Evolutionary conservation across 176 grass and related monocot species (phyloP).

Genomic region (Ampelocalamus luodianensis): DNA sequence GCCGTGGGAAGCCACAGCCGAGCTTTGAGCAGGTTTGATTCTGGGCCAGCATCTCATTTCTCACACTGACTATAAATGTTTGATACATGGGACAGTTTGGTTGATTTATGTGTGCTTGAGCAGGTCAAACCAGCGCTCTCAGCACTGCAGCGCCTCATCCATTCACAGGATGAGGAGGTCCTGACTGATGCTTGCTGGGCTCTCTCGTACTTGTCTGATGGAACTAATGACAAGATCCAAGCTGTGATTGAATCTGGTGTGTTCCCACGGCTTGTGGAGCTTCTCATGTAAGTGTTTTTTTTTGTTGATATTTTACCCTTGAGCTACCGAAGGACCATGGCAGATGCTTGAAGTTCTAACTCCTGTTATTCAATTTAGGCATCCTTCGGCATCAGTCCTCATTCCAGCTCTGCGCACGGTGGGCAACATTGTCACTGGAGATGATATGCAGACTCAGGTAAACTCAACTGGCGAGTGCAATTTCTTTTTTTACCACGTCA

Average conservation of each 20-base stretch:
- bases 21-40: constrained; percentile 81
- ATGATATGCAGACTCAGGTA: constrained; percentile 97
- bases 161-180: constrained; percentile 91
- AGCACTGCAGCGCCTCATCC: constrained; percentile 83
- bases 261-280: constrained; percentile 86
- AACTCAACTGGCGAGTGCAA: not conserved
- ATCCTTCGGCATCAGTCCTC: constrained; percentile 84
- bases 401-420: constrained; percentile 95
- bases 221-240: constrained; percentile 98
- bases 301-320: not conserved
- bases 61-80: not conserved
- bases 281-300: constrained; percentile 67
- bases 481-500: not conserved
- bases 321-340: not conserved
- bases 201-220: constrained; percentile 89
- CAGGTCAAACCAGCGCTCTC: constrained; percentile 88
- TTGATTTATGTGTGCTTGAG: constrained; percentile 20
- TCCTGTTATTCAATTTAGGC: constrained; percentile 53
- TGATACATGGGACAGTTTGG: constrained; percentile 10
- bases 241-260: constrained; percentile 88
- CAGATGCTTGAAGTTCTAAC: constrained; percentile 13
- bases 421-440: constrained; percentile 95
- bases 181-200: constrained; percentile 97
- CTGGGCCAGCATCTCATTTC: not conserved
- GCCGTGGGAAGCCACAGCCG: constrained; percentile 88